Evolutionary conservation across 1,284 basidiomycete genomes (phyloP).

Genomic region (Boletus sp.): DNA sequence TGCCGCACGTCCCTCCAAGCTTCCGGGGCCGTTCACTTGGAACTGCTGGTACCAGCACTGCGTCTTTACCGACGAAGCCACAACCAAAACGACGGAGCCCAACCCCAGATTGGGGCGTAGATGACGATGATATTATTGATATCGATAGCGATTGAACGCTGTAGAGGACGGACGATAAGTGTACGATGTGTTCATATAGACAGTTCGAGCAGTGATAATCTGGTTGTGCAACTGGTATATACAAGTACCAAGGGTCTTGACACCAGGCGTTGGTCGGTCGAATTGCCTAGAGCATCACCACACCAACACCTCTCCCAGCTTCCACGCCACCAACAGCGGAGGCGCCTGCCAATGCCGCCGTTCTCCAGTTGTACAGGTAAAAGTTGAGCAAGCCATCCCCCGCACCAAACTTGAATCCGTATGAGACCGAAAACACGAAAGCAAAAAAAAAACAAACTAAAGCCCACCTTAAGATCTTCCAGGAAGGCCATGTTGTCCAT

Average conservation of each 20-base stretch:
- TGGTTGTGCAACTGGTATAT: neutral
- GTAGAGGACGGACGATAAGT: conserved; percentile 2
- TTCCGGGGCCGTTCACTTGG: conserved; percentile 41
- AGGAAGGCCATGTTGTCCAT: conserved; percentile 92
- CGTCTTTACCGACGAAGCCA: conserved; percentile 39
- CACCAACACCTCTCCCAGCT: conserved; percentile 71
- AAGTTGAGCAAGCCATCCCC: conserved; percentile 89
- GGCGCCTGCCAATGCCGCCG: conserved; percentile 71
- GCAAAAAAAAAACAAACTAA: conserved; percentile 2
- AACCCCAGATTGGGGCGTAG: conserved; percentile 73
- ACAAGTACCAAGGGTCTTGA: neutral
- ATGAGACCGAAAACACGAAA: conserved; percentile 7
- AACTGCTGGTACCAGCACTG: conserved; percentile 49
- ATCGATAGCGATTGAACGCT: conserved; percentile 63
- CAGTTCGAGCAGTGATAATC: conserved; percentile 2
- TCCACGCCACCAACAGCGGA: conserved; percentile 45
- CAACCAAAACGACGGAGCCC: conserved; percentile 50
- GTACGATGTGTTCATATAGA: conserved; percentile 13
- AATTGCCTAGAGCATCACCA: conserved; percentile 66
- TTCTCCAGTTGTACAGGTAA: conserved; percentile 93
- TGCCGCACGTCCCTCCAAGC: conserved; percentile 35
- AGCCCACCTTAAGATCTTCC: conserved; percentile 71
- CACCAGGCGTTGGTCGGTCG: neutral
- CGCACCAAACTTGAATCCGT: conserved; percentile 67
- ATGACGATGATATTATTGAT: conserved; percentile 70